Conservation (phyloP, 805 yeast genomes). For the Yamadazyma scolyti region DNA sequence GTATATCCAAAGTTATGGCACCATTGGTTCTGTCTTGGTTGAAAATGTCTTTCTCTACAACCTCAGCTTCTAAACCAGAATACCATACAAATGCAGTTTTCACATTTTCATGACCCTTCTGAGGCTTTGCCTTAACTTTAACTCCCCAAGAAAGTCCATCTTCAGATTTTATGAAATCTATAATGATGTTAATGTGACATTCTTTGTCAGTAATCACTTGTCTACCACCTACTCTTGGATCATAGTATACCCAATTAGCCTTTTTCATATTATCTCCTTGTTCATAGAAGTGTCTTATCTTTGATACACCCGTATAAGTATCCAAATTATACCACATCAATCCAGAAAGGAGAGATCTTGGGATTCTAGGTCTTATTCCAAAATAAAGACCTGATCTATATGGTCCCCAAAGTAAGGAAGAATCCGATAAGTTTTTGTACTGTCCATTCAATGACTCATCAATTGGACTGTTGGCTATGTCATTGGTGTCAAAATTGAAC, state of each 20-base stretch:
- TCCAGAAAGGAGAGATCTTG: slow-evolving; percentile 72
- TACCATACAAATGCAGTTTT: slow-evolving; percentile 73
- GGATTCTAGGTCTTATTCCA: slow-evolving; percentile 81
- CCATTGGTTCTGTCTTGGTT: slow-evolving; percentile 9
- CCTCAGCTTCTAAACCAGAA: slow-evolving; percentile 67
- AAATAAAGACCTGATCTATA: slow-evolving; percentile 83
- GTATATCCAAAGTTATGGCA: slow-evolving; percentile 8
- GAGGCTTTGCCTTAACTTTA: slow-evolving; percentile 64
- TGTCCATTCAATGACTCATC: slow-evolving; percentile 13
- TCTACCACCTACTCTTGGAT: slow-evolving; percentile 83
- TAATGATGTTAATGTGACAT: slow-evolving; percentile 56
- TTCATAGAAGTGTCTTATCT: slow-evolving; percentile 71
- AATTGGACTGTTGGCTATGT: slow-evolving; percentile 49
- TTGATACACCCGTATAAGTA: slow-evolving; percentile 46
- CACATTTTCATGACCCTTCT: slow-evolving; percentile 42
- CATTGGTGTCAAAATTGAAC: slow-evolving; percentile 19
- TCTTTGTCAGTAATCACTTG: slow-evolving; percentile 69
- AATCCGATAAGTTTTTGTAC: slow-evolving; percentile 16
- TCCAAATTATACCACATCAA: slow-evolving; percentile 84
- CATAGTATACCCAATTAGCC: slow-evolving; percentile 86
- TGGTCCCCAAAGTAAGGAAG: slow-evolving; percentile 74
- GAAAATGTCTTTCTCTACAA: slow-evolving; percentile 5
- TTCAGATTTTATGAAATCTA: slow-evolving; percentile 70
- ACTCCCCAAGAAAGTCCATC: slow-evolving; percentile 80
- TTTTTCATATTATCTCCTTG: slow-evolving; percentile 65